Evolutionary conservation across 257 asterid genomes (phyloP).

Genomic region (Ehretia macrophylla): DNA sequence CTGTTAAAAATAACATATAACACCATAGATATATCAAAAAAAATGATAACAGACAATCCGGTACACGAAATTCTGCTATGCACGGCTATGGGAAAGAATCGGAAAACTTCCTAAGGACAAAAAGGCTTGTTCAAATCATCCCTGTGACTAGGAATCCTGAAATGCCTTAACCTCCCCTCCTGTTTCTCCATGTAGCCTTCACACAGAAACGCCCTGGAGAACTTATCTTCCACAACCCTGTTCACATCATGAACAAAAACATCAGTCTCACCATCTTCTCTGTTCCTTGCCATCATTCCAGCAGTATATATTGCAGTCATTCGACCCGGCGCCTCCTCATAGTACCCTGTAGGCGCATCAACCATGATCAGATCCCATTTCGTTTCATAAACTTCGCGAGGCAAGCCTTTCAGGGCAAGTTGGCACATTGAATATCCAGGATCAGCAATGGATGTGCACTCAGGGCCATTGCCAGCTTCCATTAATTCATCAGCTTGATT

Average conservation of each 20-base stretch:
- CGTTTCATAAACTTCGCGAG: constrained; percentile 45
- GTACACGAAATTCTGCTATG: not conserved
- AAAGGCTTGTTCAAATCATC: constrained; percentile 52
- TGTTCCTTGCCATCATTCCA: constrained; percentile 84
- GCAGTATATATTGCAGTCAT: constrained; percentile 87
- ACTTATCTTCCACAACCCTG: constrained; percentile 72
- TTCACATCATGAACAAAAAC: constrained; percentile 88
- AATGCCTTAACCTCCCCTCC: constrained; percentile 79
- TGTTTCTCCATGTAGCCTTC: constrained; percentile 73
- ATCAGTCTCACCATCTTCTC: constrained; percentile 42
- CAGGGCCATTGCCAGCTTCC: constrained; percentile 66
- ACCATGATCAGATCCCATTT: constrained; percentile 89
- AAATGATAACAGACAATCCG: not conserved
- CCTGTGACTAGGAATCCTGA: constrained; percentile 59
- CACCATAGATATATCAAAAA: no score
- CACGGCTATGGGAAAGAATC: no score
- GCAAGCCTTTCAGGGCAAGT: constrained; percentile 64
- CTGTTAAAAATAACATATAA: no score
- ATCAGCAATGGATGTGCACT: constrained; percentile 53
- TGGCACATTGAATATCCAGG: constrained; percentile 71
- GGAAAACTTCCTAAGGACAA: constrained; percentile 37
- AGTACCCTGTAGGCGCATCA: constrained; percentile 83
- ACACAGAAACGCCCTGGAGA: constrained; percentile 62
- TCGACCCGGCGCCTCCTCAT: constrained; percentile 88
- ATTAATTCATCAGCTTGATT: constrained; percentile 48